Conservation (phyloP, 176 grass and related monocot genomes). For the Alloteropsis semialata region DNA sequence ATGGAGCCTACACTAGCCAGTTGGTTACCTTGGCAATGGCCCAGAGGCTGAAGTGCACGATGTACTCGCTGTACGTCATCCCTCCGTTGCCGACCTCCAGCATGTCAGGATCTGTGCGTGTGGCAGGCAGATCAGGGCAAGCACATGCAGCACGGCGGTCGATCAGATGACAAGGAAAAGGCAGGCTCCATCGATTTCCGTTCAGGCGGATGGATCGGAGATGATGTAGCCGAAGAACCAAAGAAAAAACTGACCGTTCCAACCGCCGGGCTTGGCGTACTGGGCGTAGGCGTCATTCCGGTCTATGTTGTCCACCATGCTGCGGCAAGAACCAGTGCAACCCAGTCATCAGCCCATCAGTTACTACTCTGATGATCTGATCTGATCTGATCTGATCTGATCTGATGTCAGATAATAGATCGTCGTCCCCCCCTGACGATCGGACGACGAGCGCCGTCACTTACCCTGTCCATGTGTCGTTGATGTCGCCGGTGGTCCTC, state of each 20-base stretch:
- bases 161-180: not conserved
- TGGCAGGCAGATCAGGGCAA: too few species aligned
- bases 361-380: not conserved
- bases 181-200: not conserved
- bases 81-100: slow-evolving; percentile 88
- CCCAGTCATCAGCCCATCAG: not conserved
- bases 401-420: too few species aligned
- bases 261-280: slow-evolving; percentile 62
- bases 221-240: not conserved
- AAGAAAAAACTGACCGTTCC: slow-evolving; percentile 50
- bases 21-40: slow-evolving; percentile 54
- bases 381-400: too few species aligned
- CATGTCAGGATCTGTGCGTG: slow-evolving; percentile 54
- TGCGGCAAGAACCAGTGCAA: slow-evolving; percentile 6
- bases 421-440: too few species aligned
- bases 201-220: not conserved
- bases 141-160: too few species aligned
- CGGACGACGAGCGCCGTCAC: too few species aligned
- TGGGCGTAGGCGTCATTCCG: slow-evolving; percentile 49
- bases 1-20: too few species aligned
- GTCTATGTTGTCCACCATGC: slow-evolving; percentile 59
- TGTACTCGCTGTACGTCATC: slow-evolving; percentile 63
- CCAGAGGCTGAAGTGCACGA: slow-evolving; percentile 84
- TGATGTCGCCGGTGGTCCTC: slow-evolving; percentile 78
- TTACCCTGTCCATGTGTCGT: slow-evolving; percentile 55